phyloP scores from a whole-genome alignment of 164 flowering plant species.

The Taxillus chinensis region DNA sequence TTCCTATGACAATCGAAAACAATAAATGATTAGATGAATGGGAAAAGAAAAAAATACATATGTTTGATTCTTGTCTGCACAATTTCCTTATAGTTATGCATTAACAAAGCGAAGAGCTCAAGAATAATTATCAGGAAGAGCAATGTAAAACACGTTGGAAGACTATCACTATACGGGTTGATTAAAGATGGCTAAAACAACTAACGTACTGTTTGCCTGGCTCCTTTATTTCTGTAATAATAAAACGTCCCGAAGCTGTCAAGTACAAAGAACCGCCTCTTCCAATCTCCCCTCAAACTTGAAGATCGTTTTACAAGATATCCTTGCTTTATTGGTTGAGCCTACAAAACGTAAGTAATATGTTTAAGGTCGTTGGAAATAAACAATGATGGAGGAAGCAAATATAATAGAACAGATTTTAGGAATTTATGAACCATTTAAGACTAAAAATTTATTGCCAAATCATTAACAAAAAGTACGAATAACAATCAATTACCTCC shows the following conservation, averaged over 20 bases:
- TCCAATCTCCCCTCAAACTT: conserved; percentile 78
- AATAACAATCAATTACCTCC: conserved; percentile 31
- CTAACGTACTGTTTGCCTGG: conserved; percentile 38
- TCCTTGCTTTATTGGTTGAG: conserved; percentile 81
- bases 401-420: not conserved
- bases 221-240: conserved; percentile 54
- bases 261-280: conserved; percentile 87
- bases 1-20: too few species aligned
- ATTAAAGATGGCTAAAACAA: not conserved
- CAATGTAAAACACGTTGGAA: too few species aligned
- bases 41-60: too few species aligned
- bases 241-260: conserved; percentile 72
- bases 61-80: too few species aligned
- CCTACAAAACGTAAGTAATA: conserved; percentile 24
- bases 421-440: not conserved
- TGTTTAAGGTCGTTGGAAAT: not conserved
- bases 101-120: too few species aligned
- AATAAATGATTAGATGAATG: too few species aligned
- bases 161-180: not conserved
- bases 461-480: not conserved
- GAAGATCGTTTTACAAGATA: conserved; percentile 79
- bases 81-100: too few species aligned
- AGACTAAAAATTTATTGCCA: not conserved
- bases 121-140: too few species aligned
- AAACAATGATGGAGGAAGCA: not conserved